phyloP scores from a whole-genome alignment of 805 yeast species.

The Priceomyces haplophilus region DNA sequence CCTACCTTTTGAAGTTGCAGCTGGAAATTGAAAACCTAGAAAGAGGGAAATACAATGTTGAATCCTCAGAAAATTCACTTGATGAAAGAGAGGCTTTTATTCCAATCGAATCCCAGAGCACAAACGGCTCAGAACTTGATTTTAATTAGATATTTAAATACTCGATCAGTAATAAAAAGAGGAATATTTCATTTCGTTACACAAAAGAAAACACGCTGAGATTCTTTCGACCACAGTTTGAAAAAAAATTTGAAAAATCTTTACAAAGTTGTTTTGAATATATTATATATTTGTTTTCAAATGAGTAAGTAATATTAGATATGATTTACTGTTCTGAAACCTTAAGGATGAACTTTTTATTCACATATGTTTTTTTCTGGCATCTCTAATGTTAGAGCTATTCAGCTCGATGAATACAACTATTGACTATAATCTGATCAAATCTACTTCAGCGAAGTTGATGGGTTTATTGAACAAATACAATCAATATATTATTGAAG shows the following conservation, averaged over 20 bases:
- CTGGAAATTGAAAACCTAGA: conserved; percentile 13
- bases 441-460: background rate
- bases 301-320: background rate
- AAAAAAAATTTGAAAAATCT: too few species aligned
- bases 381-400: conserved; percentile 89
- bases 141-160: background rate
- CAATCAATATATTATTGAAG: background rate
- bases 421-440: conserved; percentile 64
- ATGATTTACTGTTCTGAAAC: background rate
- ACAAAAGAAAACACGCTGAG: background rate
- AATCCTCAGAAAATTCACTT: background rate
- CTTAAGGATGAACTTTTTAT: conserved; percentile 36
- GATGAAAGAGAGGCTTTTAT: background rate
- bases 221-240: too few species aligned
- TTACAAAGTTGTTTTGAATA: too few species aligned
- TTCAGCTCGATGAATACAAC: conserved; percentile 77
- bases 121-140: conserved; percentile 2
- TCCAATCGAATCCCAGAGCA: conserved; percentile 2
- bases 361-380: conserved; percentile 70
- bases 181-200: background rate
- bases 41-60: conserved; percentile 1
- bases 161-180: background rate
- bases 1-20: conserved; percentile 35
- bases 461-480: background rate
- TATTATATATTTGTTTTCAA: too few species aligned